Evolutionary conservation across 2,329 filamentous ascomycete genomes (phyloP), one percentile per base, ranked within the genome.

Genomic region (Exophiala phaeomuriformis): DNA sequence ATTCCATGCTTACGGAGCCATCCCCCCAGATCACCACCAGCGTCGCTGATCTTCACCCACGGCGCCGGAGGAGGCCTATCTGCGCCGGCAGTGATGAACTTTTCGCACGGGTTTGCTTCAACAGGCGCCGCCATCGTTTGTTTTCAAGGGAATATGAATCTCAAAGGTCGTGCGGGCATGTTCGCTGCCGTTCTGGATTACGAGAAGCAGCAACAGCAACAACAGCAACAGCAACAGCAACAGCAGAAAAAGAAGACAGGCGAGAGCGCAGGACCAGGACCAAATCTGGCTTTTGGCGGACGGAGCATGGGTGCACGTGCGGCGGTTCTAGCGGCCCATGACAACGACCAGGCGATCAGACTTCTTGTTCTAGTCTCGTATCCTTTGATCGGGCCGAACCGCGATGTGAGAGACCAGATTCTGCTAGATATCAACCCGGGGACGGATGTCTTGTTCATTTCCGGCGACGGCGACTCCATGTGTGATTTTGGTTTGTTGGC

Each of bases 141-240:
- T 51, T 63, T 63, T 43, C 45, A 61, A 42, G 61, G 61, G 3
- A 56, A 31, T 30, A 62, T 62, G 60, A 63, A 63, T 31, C 44
- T 63, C 9, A 47, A 53, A 35, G 44, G 37, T 4, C 43, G 61
- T 3, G 53, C 58, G 4, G 49, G 46, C 12, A 36, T 49, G 27
- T 63, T 63, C 43, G 51, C 41, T 9, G 30, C 33, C 2, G 56
- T 60, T 5, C 32, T 61, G 5, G 48, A 51, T 5, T 35, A 59
- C 28, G 49, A 53, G 27, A 40, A 52, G 36, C 35, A 42, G 28
- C 19, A 57, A 28, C 32, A n/a, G 28, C 37, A 32, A 3, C 5
- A 42, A 12, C 5, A 33, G 27, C n/a, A 10, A 12, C 2, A 5
- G 8, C n/a, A 19, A 12, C 5, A 33, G 27, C n/a, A 10, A 12